A percentile compares a stretch with the other conserved stretches of the same genome.
phyloP scores from a whole-genome alignment of 805 yeast species.

The Isabelozyma gotoi region DNA sequence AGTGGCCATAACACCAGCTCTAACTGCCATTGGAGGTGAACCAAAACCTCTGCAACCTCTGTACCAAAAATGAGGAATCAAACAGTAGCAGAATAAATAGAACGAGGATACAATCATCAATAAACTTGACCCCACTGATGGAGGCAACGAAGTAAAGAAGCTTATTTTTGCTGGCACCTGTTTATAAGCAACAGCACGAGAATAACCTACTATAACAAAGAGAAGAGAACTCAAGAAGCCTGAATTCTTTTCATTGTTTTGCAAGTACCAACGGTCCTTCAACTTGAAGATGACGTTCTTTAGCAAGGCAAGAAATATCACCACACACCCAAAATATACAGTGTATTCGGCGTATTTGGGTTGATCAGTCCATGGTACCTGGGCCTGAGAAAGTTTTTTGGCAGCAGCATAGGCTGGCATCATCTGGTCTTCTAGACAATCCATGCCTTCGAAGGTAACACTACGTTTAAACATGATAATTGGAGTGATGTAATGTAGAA shows the following conservation, averaged over 20 bases:
- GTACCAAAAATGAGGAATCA: slow-evolving; percentile 50
- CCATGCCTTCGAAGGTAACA: slow-evolving; percentile 32
- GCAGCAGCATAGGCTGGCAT: slow-evolving; percentile 19
- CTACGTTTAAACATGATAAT: slow-evolving; percentile 6
- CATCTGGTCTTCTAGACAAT: slow-evolving; percentile 35
- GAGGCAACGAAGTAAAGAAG: slow-evolving; percentile 30
- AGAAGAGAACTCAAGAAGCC: slow-evolving; percentile 18
- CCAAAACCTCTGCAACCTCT: slow-evolving; percentile 56
- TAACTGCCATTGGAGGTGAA: slow-evolving; percentile 55
- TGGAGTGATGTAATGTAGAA: too few species aligned
- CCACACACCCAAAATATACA: slow-evolving; percentile 39
- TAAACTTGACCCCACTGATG: slow-evolving; percentile 35
- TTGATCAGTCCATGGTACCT: slow-evolving; percentile 25
- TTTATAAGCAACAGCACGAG: slow-evolving; percentile 33
- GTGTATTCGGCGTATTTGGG: slow-evolving; percentile 36
- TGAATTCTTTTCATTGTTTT: slow-evolving; percentile 5
- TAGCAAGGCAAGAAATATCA: slow-evolving; percentile 29
- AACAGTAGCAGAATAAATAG: slow-evolving; percentile 37
- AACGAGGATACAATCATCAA: slow-evolving; percentile 33
- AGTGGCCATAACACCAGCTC: slow-evolving; percentile 52
- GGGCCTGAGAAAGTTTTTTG: slow-evolving; percentile 25
- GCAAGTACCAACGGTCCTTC: slow-evolving; percentile 20
- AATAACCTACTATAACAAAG: slow-evolving; percentile 32
- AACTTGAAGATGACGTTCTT: slow-evolving; percentile 29
- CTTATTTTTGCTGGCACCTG: slow-evolving; percentile 24